Evolutionary conservation across 768 basidiomycete genomes (phyloP), one percentile per base, ranked within the genome.

Genomic region (Leccinum aurantiacum): DNA sequence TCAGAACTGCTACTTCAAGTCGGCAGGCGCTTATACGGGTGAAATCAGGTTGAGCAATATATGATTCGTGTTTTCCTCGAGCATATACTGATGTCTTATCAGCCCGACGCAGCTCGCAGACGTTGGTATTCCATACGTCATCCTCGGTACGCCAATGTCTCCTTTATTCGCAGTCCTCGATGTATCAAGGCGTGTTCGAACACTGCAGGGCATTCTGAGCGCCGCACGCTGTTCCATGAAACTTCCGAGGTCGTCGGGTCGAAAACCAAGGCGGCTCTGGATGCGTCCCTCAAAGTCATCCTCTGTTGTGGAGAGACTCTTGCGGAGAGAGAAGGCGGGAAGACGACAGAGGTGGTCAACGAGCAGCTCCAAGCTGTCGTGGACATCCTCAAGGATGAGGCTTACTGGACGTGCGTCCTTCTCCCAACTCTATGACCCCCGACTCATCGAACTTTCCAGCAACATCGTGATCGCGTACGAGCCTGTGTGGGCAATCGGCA

Each of bases 401-500:
- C 72, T 19, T 86, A 92, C 69, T 99, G 96, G 95, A 85, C 82
- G 94, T 94, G 61, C 63, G 86, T 67, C 44, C 44, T 10, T 35
- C 6, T 41, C 11, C n/a, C 35, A 3, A 56, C 7, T 4, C 22
- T 37, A 29, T 13, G 25, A 24, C 24, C 58, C 25, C 25, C 13
- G 1, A 19, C 27, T 31, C 38, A 22, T 19, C 41, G 17, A 22
- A 22, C 10, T 27, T 51, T 59, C 6, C 62, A 95, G 94, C 69
- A 86, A 91, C 63, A 81, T 98, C 69, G 96, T 99, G 60, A 82
- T 99, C 68, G 97, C 97, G 19, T 99, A 95, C 75, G 93, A 96
- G 75, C 93, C 95, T 47, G 93, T 98, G 17, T 98, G 97, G 96
- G 96, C 97, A 35, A 98, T 98, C 74, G 97, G 97, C 51, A 98